Conservation (phyloP, 352 stramenopile species). For the Halophytophthora batemanensis region DNA sequence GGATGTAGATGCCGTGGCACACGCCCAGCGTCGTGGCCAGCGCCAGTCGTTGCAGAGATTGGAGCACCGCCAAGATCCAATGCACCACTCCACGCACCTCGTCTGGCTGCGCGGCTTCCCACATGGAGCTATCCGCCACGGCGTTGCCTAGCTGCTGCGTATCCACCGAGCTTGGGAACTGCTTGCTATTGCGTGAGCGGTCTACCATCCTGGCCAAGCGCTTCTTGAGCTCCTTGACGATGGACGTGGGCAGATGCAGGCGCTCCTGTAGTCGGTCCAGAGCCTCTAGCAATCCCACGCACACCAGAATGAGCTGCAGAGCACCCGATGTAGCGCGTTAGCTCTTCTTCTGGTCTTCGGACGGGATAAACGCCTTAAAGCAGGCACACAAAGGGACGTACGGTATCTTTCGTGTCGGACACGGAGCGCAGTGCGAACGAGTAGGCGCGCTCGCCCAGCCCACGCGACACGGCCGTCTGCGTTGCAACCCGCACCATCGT, state of each 20-base stretch:
- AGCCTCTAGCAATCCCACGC: conserved; percentile 69
- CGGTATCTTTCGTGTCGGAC: conserved; percentile 71
- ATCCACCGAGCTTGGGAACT: conserved; percentile 11
- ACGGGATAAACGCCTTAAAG: not conserved
- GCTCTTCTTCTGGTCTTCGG: not conserved
- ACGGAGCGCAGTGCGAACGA: conserved; percentile 62
- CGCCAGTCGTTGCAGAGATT: conserved; percentile 58
- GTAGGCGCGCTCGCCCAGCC: conserved; percentile 40
- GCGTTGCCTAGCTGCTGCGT: conserved; percentile 31
- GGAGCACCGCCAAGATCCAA: conserved; percentile 54
- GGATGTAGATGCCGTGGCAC: conserved; percentile 68
- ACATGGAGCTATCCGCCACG: conserved; percentile 58
- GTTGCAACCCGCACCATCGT: conserved; percentile 29
- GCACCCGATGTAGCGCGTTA: not conserved
- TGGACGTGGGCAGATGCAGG: conserved; percentile 55
- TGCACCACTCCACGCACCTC: conserved; percentile 69
- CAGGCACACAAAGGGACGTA: conserved; percentile 21
- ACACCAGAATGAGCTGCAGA: conserved; percentile 70
- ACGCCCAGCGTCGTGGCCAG: conserved; percentile 43
- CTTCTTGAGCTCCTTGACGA: conserved; percentile 76
- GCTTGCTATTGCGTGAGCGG: conserved; percentile 34
- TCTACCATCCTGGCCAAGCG: conserved; percentile 66
- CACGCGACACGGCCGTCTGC: conserved; percentile 22
- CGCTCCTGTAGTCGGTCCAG: conserved; percentile 72
- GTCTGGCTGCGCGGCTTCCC: conserved; percentile 49